Evolutionary conservation across 345 rosid species (phyloP), one percentile per base, ranked within the genome.

Genomic region (Populus simonii): DNA sequence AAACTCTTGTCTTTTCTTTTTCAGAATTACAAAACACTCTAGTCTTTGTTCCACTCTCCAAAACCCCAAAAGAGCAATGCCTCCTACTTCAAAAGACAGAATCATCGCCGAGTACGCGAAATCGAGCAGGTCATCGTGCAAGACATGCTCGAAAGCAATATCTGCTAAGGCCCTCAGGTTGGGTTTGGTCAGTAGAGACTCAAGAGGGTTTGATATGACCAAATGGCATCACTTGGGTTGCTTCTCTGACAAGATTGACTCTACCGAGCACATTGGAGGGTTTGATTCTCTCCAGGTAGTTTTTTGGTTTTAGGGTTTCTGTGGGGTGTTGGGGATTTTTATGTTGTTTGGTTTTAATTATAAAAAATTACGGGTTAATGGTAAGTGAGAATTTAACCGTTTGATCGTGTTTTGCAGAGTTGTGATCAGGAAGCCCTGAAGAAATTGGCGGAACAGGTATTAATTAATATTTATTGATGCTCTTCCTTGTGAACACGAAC

Each of bases 211-310:
- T 72, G 97, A 94, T 67, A 75, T 86, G 84, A 85, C 95, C 75
- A 91, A 87, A 62, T 94, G 98, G 98, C 88, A 90, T 73, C 98
- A 94, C 84, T 33, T 88, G 65, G 80, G 80, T 59, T 94, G 98
- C 89, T 88, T 89, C 61, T 74, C 91, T 0, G 85, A 79, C 67
- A 39, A 80, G 18, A 73, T 87, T 70, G 80, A 78, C 63, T 88
- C 91, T 17, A 47, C 74, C 3, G 94, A 85, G 20, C 84, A 83
- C 0, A 85, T 94, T 71, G 65, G 83, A 63, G 97, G 97, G 3
- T 91, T 91, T 80, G 84, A 86, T 43, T 83, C 75, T 29, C 86
- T 94, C 76, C 69, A 90, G 94, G 98, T 71, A 33, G n/a, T 43
- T 55, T 31, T 61, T 35, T 45, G n/a, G 8, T 57, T 76, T 76